phyloP scores from a whole-genome alignment of 345 rosid genomes.

The Aquilaria sinensis region DNA sequence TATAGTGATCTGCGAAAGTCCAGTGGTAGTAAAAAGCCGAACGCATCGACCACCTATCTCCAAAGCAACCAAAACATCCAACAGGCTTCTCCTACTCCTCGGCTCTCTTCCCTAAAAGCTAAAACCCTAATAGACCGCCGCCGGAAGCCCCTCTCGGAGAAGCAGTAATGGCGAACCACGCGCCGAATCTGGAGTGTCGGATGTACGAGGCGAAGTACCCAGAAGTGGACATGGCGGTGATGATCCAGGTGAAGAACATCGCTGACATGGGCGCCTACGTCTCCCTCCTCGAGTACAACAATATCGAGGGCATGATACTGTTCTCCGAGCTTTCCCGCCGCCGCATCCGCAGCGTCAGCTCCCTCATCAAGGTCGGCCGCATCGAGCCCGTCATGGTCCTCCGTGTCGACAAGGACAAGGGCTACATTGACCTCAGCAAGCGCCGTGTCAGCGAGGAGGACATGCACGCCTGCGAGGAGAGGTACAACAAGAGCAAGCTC shows the following conservation, averaged over 20 bases:
- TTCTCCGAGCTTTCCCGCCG: conserved; percentile 99
- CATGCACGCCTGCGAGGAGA: conserved; percentile 89
- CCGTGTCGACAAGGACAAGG: conserved; percentile 94
- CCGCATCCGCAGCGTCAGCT: conserved; percentile 93
- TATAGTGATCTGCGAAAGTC: too few relatives aligned
- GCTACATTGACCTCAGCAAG: conserved; percentile 94
- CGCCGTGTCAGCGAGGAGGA: conserved; percentile 94
- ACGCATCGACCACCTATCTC: too few relatives aligned
- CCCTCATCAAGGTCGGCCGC: conserved; percentile 90
- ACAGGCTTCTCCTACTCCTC: too few relatives aligned
- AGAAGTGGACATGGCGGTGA: conserved; percentile 96
- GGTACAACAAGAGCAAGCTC: conserved; percentile 98
- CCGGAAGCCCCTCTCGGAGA: too few relatives aligned
- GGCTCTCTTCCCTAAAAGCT: too few relatives aligned
- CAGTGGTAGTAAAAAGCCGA: too few relatives aligned
- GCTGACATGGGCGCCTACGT: conserved; percentile 99
- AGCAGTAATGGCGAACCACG: conserved; percentile 35
- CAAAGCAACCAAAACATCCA: too few relatives aligned
- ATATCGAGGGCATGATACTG: conserved; percentile 94
- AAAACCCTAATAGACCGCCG: too few relatives aligned
- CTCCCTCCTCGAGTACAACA: conserved; percentile 90
- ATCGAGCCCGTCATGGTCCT: conserved; percentile 99
- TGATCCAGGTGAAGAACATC: conserved; percentile 96
- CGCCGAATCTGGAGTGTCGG: conserved; percentile 88
- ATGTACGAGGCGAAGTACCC: conserved; percentile 96